Evolutionary conservation across 371 early-diverging fungal genomes (phyloP).

Genomic region (Smittium culicis): DNA sequence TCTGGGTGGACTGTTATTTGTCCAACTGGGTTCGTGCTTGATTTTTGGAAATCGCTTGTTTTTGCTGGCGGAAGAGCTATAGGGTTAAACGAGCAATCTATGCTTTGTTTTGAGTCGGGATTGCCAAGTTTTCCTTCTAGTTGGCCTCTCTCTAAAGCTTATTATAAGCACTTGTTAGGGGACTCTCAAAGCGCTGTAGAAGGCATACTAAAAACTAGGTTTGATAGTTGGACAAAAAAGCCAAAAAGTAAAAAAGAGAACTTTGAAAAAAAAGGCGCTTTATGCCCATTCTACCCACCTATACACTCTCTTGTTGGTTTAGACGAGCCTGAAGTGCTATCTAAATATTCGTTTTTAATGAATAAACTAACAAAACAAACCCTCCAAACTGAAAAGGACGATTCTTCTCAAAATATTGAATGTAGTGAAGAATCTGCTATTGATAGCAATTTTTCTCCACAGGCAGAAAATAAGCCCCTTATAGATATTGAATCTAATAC

Average conservation of each 20-base stretch:
- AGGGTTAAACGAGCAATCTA: conserved; percentile 40
- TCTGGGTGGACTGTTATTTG: conserved; percentile 71
- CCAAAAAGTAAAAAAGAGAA: conserved; percentile 37
- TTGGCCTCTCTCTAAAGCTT: conserved; percentile 39
- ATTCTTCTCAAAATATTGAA: neutral
- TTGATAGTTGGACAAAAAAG: conserved; percentile 20
- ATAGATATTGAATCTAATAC: neutral
- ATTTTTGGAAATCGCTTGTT: conserved; percentile 74
- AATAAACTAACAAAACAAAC: neutral
- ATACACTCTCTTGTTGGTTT: conserved; percentile 25
- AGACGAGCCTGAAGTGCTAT: conserved; percentile 1
- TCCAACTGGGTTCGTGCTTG: conserved; percentile 66
- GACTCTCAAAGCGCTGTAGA: neutral
- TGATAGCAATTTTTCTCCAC: too few relatives aligned
- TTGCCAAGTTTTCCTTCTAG: conserved; percentile 42
- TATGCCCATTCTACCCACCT: conserved; percentile 36
- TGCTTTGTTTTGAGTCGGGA: conserved; percentile 37
- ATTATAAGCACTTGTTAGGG: conserved; percentile 17
- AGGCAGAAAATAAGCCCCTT: neutral
- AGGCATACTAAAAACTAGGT: neutral
- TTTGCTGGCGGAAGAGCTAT: conserved; percentile 79
- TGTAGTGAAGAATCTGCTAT: neutral
- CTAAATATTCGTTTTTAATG: conserved; percentile 1
- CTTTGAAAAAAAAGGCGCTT: conserved; percentile 28
- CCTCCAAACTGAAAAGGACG: neutral